Evolutionary conservation across 768 basidiomycete genomes (phyloP).

Genomic region (Sutorius australiensis): DNA sequence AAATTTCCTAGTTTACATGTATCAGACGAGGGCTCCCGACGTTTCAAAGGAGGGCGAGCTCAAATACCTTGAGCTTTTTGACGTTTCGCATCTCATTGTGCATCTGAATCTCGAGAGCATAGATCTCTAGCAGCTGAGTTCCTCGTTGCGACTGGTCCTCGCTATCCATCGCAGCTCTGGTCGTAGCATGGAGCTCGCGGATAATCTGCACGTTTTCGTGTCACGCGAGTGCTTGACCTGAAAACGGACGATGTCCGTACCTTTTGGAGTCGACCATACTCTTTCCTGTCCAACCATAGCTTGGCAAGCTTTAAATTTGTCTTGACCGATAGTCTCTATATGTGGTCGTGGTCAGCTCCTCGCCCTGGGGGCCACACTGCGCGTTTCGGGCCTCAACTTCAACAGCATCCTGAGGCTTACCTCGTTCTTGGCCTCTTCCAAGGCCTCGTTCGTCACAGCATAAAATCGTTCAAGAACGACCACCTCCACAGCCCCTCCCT

Average conservation of each 20-base stretch:
- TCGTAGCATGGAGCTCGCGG: constrained; percentile 68
- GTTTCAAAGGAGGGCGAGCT: background rate
- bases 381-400: background rate
- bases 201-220: constrained; percentile 50
- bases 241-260: constrained; percentile 37
- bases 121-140: constrained; percentile 92
- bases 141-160: constrained; percentile 91
- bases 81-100: constrained; percentile 94
- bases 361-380: background rate
- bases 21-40: background rate
- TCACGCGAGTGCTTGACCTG: background rate
- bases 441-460: constrained; percentile 82
- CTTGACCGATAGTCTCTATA: constrained; percentile 86
- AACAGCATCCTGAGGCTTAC: constrained; percentile 38
- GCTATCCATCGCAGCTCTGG: constrained; percentile 55
- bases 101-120: constrained; percentile 99
- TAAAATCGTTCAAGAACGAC: constrained; percentile 94
- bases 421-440: constrained; percentile 96
- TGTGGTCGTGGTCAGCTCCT: background rate
- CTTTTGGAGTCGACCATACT: constrained; percentile 79
- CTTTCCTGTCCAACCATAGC: constrained; percentile 93
- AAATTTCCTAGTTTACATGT: constrained; percentile 75
- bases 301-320: constrained; percentile 97
- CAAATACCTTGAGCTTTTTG: constrained; percentile 85
- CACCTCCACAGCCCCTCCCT: constrained; percentile 73